Evolutionary conservation across 768 basidiomycete species (phyloP), one percentile per base, ranked within the genome.

Genomic region (Collybiopsis luxurians): DNA sequence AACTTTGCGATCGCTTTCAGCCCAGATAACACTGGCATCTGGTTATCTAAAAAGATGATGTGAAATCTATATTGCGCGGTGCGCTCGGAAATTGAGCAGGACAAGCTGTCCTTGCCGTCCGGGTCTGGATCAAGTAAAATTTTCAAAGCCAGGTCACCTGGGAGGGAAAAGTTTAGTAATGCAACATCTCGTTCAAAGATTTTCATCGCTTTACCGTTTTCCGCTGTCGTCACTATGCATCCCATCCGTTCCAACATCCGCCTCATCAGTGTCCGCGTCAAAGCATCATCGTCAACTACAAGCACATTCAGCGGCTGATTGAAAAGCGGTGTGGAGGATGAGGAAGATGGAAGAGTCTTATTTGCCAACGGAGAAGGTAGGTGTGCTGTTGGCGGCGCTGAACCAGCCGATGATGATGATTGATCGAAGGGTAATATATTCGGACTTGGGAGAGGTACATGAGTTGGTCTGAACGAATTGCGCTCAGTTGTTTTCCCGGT

Each of bases 11-110:
- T 83, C 19, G 82, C 79, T 57, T 85, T 81, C 44, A 91, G 66
- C 15, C 93, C 93, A 59, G 86, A 86, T 76, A 91, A 77, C 19
- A 90, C 73, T 9, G 87, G 88, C 89, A 93, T 93, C 70, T 92
- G 90, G 67, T 95, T 94, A 55, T 83, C 81, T 64, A 83, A 66
- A 58, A 82, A 83, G 40, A 81, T 68, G 1, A 81, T 71, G 19
- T 78, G 77, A 63, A 69, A 83, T 60, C 71, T 78, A 11, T 68
- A 67, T 59, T 77, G 73, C 45, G 69, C 64, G 31, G 61, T 57
- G 4, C 59, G 17, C 23, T 54, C 42, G 28, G 30, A 43, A 23
- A 7, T 54, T 15, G 36, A 39, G 21, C 23, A 40, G 6, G 23
- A 21, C 24, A 23, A 34, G 15, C 31, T 51, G 19, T 30, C 23